Conservation (phyloP, 2,329 filamentous ascomycete genomes). For the Amphichorda felina region DNA sequence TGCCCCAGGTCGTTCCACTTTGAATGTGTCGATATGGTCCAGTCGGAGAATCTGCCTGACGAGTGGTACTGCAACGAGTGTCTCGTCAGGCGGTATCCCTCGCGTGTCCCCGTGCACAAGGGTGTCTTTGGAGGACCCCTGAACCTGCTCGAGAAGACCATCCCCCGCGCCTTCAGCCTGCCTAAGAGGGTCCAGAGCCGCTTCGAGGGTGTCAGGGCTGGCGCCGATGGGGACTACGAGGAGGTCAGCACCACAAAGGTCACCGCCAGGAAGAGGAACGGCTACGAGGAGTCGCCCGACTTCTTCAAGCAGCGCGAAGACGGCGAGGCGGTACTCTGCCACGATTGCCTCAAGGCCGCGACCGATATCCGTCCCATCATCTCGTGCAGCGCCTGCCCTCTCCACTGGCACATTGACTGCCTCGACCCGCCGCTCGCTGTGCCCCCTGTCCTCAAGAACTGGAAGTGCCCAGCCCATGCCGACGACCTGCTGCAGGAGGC, state of each 20-base stretch:
- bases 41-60: constrained; percentile 53
- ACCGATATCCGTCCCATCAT: constrained; percentile 58
- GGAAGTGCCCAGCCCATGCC: constrained; percentile 81
- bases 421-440: constrained; percentile 72
- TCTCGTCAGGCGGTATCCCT: constrained; percentile 35
- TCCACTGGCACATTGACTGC: constrained; percentile 89
- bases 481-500: constrained; percentile 59
- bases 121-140: constrained; percentile 53
- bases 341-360: constrained; percentile 58
- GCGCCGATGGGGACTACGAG: constrained; percentile 69
- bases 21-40: constrained; percentile 72
- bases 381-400: constrained; percentile 70
- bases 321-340: constrained; percentile 66
- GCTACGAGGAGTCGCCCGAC: constrained; percentile 52
- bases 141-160: constrained; percentile 52
- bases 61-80: constrained; percentile 82
- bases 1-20: constrained; percentile 88
- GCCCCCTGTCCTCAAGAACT: constrained; percentile 65
- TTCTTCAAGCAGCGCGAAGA: constrained; percentile 63
- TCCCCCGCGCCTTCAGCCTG: constrained; percentile 61
- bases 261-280: constrained; percentile 42
- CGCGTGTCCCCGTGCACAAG: constrained; percentile 30
- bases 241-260: constrained; percentile 50
- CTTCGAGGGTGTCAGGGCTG: constrained; percentile 71
- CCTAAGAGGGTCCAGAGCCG: constrained; percentile 59